Percentiles rank a stretch among this genome's conserved stretches.
Conservation (phyloP, 2,329 filamentous ascomycete genomes). For the Apiospora phragmitis region DNA sequence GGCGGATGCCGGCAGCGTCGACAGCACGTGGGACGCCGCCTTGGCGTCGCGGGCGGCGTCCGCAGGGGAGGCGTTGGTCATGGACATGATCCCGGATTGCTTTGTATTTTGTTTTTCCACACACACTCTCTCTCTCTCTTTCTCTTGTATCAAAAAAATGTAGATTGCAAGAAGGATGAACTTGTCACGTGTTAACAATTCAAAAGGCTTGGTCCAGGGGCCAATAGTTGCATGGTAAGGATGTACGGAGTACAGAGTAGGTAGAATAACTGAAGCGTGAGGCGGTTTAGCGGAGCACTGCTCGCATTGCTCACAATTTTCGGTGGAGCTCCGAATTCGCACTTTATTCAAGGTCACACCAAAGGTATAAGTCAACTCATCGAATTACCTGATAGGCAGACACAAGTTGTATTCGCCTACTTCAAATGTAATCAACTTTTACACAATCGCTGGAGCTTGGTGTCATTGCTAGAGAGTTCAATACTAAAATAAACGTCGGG, state of each 20-base stretch:
- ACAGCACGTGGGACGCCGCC: constrained; percentile 77
- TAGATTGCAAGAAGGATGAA: too few relatives aligned
- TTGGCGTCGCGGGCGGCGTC: constrained; percentile 79
- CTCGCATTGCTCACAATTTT: background rate
- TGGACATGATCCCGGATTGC: constrained; percentile 63
- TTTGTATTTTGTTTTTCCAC: background rate
- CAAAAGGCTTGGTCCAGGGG: background rate
- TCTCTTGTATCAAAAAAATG: too few relatives aligned
- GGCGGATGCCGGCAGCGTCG: constrained; percentile 71
- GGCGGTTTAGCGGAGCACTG: background rate
- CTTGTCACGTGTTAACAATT: background rate
- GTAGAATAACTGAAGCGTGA: background rate
- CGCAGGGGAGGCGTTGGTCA: constrained; percentile 79
- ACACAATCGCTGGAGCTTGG: background rate
- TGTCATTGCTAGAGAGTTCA: too few relatives aligned
- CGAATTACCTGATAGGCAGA: constrained; percentile 63
- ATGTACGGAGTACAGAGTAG: too few relatives aligned
- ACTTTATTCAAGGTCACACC: background rate
- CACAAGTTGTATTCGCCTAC: constrained; percentile 52
- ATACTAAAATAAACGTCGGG: background rate
- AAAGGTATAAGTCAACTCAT: background rate
- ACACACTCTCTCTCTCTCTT: too few relatives aligned
- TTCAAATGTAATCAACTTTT: background rate
- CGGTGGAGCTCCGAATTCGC: constrained; percentile 6
- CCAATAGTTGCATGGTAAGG: background rate